Conservation (phyloP, 805 yeast genomes). For the Kazachstania psychrophila region DNA sequence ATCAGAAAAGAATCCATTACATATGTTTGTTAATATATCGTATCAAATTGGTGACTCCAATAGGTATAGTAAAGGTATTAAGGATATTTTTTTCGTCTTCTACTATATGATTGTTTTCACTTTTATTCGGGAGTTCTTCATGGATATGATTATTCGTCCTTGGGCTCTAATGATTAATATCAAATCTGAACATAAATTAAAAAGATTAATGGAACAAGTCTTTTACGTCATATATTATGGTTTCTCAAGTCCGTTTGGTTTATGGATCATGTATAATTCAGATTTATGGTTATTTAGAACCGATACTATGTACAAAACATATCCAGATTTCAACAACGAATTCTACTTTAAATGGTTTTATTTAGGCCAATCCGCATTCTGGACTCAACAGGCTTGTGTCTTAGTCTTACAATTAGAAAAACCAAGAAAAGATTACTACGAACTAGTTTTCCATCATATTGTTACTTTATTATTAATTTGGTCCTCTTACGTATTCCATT, state of each 20-base stretch:
- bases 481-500: constrained; percentile 86
- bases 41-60: constrained; percentile 54
- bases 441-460: constrained; percentile 86
- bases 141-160: constrained; percentile 77
- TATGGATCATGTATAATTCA: constrained; percentile 74
- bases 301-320: constrained; percentile 62
- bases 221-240: constrained; percentile 79
- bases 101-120: constrained; percentile 83
- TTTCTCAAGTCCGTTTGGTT: constrained; percentile 73
- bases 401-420: constrained; percentile 78
- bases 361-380: constrained; percentile 88
- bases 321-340: constrained; percentile 75
- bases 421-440: constrained; percentile 89
- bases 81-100: constrained; percentile 71
- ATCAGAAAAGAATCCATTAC: constrained; percentile 52
- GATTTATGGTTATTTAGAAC: constrained; percentile 91
- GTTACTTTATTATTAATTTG: constrained; percentile 82
- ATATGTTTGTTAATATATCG: constrained; percentile 54
- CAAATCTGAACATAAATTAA: constrained; percentile 41
- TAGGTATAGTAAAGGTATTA: constrained; percentile 75
- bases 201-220: constrained; percentile 88
- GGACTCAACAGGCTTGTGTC: constrained; percentile 93
- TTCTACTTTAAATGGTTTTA: constrained; percentile 73
- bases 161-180: constrained; percentile 41
- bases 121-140: constrained; percentile 79